Conservation (phyloP, 148 eudicot genomes). For the Silene latifolia region DNA sequence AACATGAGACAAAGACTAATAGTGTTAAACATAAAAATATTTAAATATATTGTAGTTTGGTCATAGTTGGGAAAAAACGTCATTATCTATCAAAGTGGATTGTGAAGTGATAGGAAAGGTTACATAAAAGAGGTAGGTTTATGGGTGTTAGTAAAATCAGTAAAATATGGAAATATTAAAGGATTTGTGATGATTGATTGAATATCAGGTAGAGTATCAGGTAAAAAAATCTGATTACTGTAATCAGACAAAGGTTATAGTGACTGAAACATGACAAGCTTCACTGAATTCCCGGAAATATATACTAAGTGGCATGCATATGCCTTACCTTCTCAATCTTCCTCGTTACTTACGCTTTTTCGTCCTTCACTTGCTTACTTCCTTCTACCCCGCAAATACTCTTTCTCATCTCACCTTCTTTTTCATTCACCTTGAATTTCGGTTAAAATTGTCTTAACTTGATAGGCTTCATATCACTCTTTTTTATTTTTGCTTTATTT, state of each 20-base stretch:
- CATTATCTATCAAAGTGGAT: neutral
- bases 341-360: constrained; percentile 23
- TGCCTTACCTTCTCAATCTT: constrained; percentile 6
- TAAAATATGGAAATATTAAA: neutral
- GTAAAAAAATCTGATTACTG: neutral
- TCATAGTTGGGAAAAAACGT: neutral
- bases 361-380: neutral
- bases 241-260: neutral
- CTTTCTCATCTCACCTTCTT: too few relatives aligned
- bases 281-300: constrained; percentile 17
- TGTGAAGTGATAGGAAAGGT: neutral
- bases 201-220: neutral
- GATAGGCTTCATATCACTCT: too few relatives aligned
- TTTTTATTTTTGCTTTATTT: too few relatives aligned
- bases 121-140: neutral
- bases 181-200: neutral
- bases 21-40: too few relatives aligned
- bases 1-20: too few relatives aligned
- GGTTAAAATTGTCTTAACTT: too few relatives aligned
- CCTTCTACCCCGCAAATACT: neutral
- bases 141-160: constrained; percentile 6
- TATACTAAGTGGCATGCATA: constrained; percentile 7
- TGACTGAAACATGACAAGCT: constrained; percentile 14
- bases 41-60: neutral
- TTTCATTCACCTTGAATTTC: too few relatives aligned